Evolutionary conservation across 805 yeast species (phyloP), one percentile per base, ranked within the genome.

Genomic region (Scheffersomyces stipitis): DNA sequence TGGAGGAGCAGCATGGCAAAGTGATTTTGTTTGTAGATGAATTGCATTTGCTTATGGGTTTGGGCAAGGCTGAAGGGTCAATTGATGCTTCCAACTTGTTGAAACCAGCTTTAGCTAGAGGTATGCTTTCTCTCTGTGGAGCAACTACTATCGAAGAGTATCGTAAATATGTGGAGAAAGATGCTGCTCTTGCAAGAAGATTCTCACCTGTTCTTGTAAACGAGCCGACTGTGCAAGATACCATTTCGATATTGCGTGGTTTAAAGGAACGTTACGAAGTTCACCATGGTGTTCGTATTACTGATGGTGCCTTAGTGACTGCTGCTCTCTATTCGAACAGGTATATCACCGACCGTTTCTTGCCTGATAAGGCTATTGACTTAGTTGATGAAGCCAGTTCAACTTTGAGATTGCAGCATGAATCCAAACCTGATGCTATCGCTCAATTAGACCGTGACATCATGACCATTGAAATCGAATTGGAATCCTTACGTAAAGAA

Each of bases 381-480:
- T 74, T 91, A 47, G 93, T 91, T 2, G 99, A 91, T 64, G 99
- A 91, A 58, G 97, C 98, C 0, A 90, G 98, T 66, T 93, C 97
- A 3, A 95, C 96, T 0, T 71, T 91, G 40, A 73, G 99, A 46
- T 69, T 91, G 41, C 99, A 91, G 62, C 98, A 93, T 58, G 99
- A 91, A 64, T 88, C 96, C 1, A 90, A 89, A 58, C 99, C 99
- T 0, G 99, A 91, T 55, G 87, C 90, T 2, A 86, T 93, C 36
- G 91, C 89, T 52, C 86, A 82, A 31, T 71, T 91, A 40, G 98
- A 91, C 58, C 78, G 98, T 44, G 74, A 82, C 18, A 81, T 91
- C 31, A 88, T 91, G 89, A 93, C 96, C 3, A 83, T 93, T 43
- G 90, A 90, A 62, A 93, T 93, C 49, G 99, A 93, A 62, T 72